Evolutionary conservation across 78 protist genomes (phyloP), one percentile per base, ranked within the genome.

Genomic region (Dictyostelium intermedium): DNA sequence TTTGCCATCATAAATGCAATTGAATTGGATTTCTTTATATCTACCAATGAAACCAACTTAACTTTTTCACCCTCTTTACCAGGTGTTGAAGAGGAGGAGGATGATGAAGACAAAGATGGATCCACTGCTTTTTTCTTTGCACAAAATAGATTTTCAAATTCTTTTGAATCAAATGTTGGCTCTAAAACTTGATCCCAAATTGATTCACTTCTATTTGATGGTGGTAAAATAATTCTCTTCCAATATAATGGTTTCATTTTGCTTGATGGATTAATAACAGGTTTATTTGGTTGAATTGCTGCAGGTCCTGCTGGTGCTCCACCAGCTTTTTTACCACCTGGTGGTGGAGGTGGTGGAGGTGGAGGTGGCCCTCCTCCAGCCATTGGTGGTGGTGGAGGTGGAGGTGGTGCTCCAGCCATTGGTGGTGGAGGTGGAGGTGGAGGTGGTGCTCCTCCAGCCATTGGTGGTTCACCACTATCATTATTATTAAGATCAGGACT

Each of bases 161-260:
- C 87, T 80, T 89, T 60, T 14, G 85, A 32, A 70, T 89, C 84
- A 35, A 89, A 89, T 16, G 94, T 89, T n/a, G 94, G 94, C 53
- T 89, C 94, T 41, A 89, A 70, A 32, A 89, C 82, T 70, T 89
- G 94, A 47, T 89, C 94, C 94, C 94, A 89, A 81, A 89, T 30
- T 45, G 94, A 80, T 47, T 89, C 94, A 13, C 30, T 27, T 43
- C 94, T 27, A 27, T 80, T 80, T 8, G 94, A 61, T 34, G 94
- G 81, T 89, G 94, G 76, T 45, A 89, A 66, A 30, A 89, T 70
- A 37, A 89, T 25, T 43, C 94, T 45, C 18, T 84, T 83, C 96
- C 96, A 92, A 43, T 85, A 85, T 8, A 92, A 43, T 69, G 93
- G 96, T 66, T 92, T 92, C 96, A 92, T 92, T 35, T 92, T 92